Evolutionary conservation across 208 protist species (phyloP).

Genomic region (Leishmania tropica): DNA sequence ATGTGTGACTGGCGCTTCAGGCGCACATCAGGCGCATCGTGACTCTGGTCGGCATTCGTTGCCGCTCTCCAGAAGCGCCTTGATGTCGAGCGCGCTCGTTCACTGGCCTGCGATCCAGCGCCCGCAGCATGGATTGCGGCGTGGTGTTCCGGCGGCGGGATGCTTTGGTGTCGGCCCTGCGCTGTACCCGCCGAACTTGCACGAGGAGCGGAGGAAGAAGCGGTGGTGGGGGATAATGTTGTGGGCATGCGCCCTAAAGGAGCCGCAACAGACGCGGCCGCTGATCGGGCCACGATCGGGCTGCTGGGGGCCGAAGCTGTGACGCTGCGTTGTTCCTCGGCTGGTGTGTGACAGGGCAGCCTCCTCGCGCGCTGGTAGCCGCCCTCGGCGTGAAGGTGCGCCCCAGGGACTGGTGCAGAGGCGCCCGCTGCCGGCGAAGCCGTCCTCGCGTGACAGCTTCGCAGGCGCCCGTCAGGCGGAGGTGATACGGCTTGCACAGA

Average conservation of each 20-base stretch:
- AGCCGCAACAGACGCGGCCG: neutral
- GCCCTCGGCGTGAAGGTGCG: neutral
- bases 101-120: neutral
- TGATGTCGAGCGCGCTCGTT: neutral
- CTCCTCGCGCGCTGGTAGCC: neutral
- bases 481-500: neutral
- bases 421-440: neutral
- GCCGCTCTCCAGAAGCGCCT: neutral
- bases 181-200: neutral
- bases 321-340: neutral
- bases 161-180: neutral
- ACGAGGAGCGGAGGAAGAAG: neutral
- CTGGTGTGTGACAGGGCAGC: neutral
- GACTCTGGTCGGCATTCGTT: neutral
- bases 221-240: neutral
- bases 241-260: neutral
- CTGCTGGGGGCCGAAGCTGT: neutral
- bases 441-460: neutral
- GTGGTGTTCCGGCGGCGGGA: neutral
- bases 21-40: neutral
- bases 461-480: neutral
- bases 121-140: neutral
- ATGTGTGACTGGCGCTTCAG: conserved; percentile 2
- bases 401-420: neutral
- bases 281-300: neutral